phyloP scores from a whole-genome alignment of 2,329 filamentous ascomycete species.

The Ceratocystis lukuohia region DNA sequence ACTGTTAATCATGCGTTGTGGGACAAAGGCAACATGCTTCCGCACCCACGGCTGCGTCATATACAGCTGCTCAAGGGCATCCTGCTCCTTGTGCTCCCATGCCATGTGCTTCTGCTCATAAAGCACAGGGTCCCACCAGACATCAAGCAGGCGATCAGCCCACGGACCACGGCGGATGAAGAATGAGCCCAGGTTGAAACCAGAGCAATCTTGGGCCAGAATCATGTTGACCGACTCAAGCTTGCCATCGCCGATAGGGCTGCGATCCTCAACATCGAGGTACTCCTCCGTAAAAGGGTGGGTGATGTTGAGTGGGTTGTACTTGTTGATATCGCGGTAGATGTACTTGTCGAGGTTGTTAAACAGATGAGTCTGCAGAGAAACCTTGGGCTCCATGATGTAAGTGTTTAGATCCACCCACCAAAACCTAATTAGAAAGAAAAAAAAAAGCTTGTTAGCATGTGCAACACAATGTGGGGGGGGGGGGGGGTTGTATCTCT shows the following conservation, averaged over 20 bases:
- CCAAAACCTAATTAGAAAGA: constrained; percentile 70
- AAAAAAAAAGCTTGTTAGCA: constrained; percentile 2
- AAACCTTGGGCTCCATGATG: constrained; percentile 90
- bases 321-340: constrained; percentile 92
- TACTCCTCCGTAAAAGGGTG: constrained; percentile 65
- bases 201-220: constrained; percentile 82
- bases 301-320: constrained; percentile 86
- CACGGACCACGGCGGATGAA: constrained; percentile 75
- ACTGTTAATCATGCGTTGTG: constrained; percentile 84
- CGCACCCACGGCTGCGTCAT: constrained; percentile 84
- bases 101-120: constrained; percentile 99
- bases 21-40: constrained; percentile 74
- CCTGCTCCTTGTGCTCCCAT: constrained; percentile 98
- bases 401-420: constrained; percentile 97
- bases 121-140: constrained; percentile 96
- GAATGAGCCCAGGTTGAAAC: constrained; percentile 95
- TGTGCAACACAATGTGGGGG: background rate
- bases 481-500: background rate
- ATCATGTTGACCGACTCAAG: constrained; percentile 72
- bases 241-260: constrained; percentile 62
- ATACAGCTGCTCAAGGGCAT: constrained; percentile 87
- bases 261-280: constrained; percentile 62
- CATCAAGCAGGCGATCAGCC: constrained; percentile 81
- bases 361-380: constrained; percentile 83
- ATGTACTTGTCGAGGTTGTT: constrained; percentile 57